Base-by-base conservation (phyloP, 129 eudicot genomes). In the Flaveria ramosissima region DNA sequence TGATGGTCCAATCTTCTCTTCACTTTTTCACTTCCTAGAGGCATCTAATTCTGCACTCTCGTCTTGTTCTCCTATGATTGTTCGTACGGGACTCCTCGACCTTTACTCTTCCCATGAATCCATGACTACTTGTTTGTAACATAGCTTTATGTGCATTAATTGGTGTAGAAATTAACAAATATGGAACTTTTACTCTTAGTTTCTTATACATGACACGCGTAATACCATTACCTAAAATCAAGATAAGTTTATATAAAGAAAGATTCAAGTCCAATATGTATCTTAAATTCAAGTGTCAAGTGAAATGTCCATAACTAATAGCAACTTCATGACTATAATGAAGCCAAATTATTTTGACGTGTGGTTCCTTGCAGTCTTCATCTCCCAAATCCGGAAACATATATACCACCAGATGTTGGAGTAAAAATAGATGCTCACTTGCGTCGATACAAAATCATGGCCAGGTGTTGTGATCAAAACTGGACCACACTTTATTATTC, bases 401-500 rank as follows among this genome's bases (percentile, higher is more conserved):
- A 70, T 27, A 10, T 48, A 56, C 62, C 76, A 78, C 59, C 51
- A 43, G 51, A 24, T 69, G 76, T 55, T 69, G 15, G 76, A 78
- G 59, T 78, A 78, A 69, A 69, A 70, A 78, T 69, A 70, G 81
- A 48, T 78, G 61, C 73, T 78, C 60, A 42, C 19, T 30, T 69
- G 69, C 75, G 59, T 30, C 47, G 13, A 20, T 5, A 77, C 50
- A 57, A 6, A 55, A 57, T 69, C 16, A 24, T 78, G 76, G 70
- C 70, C 81, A 39, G 50, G 81, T 70, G 73, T 56, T 69, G 45
- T 36, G 51, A 77, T 69, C 61, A 69, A 50, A 68, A 46, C 16
- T 56, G 62, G 70, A 55, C 76, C 81, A 78, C 70, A 78, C 62
- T 56, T 78, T 59, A 59, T 76, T 56, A 70, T 78, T 55, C 61